Conservation (phyloP, 768 basidiomycete species). For the Mycena polygramma region DNA sequence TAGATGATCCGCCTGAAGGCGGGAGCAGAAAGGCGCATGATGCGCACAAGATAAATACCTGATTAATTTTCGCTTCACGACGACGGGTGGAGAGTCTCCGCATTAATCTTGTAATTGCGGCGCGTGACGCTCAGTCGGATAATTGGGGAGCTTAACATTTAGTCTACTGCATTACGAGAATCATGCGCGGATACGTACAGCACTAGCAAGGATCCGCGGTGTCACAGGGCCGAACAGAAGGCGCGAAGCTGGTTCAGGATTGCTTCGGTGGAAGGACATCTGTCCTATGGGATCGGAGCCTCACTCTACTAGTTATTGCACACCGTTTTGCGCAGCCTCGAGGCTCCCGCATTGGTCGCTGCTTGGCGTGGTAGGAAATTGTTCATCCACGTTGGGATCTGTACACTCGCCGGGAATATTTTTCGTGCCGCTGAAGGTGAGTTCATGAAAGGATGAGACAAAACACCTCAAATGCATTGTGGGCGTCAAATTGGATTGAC, state of each 20-base stretch:
- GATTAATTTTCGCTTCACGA: neutral
- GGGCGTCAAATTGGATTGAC: constrained; percentile 7
- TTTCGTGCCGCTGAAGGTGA: neutral
- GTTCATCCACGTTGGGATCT: neutral
- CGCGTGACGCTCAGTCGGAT: neutral
- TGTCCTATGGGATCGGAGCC: constrained; percentile 27
- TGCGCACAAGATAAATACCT: neutral
- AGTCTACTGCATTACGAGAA: neutral
- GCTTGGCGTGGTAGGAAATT: too few species aligned
- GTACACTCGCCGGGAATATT: neutral
- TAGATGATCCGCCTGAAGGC: neutral
- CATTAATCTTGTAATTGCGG: constrained; percentile 16
- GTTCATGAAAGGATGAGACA: neutral
- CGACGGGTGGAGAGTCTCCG: constrained; percentile 5
- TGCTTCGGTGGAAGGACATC: too few species aligned
- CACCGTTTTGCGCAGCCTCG: neutral
- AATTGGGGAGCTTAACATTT: too few species aligned
- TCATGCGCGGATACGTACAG: neutral
- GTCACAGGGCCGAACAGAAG: constrained; percentile 28
- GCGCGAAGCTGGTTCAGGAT: constrained; percentile 4
- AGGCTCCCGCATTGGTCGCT: neutral
- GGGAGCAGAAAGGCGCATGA: neutral
- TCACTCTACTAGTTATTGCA: neutral
- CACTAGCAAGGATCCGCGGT: constrained; percentile 18
- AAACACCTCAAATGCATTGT: neutral